phyloP scores from a whole-genome alignment of 768 basidiomycete genomes.

The Leccinum subgranulosum region DNA sequence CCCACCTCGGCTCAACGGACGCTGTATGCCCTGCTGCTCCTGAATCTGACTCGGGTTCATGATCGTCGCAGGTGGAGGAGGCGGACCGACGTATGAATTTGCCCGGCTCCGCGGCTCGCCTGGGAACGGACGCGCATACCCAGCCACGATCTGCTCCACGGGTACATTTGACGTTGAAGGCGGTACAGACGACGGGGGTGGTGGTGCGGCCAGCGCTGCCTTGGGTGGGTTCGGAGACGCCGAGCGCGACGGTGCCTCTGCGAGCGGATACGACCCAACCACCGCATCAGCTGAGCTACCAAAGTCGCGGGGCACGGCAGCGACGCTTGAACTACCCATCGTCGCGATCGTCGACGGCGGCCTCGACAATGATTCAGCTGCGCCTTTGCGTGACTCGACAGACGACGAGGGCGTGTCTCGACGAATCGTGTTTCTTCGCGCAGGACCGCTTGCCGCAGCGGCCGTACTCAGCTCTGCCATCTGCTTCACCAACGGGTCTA shows the following conservation, averaged over 20 bases:
- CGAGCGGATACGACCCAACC: slow-evolving; percentile 71
- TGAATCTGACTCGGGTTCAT: slow-evolving; percentile 20
- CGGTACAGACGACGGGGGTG: slow-evolving; percentile 48
- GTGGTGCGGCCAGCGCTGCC: slow-evolving; percentile 76
- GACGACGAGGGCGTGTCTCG: slow-evolving; percentile 22
- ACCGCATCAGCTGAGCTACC: slow-evolving; percentile 72
- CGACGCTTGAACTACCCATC: not conserved
- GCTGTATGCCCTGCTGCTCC: slow-evolving; percentile 37
- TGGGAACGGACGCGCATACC: slow-evolving; percentile 84
- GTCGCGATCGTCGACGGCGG: slow-evolving; percentile 25
- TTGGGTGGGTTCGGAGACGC: slow-evolving; percentile 70
- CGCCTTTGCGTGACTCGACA: slow-evolving; percentile 24
- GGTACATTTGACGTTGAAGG: slow-evolving; percentile 46
- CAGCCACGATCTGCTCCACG: slow-evolving; percentile 68
- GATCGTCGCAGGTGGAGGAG: slow-evolving; percentile 18
- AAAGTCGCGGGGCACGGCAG: slow-evolving; percentile 50
- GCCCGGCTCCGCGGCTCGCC: slow-evolving; percentile 69
- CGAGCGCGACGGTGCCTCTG: slow-evolving; percentile 54
- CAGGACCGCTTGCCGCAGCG: slow-evolving; percentile 17
- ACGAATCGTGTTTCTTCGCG: slow-evolving; percentile 24
- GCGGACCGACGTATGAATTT: slow-evolving; percentile 41
- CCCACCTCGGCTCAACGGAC: slow-evolving; percentile 60
- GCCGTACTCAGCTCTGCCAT: slow-evolving; percentile 51
- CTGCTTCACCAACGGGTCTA: slow-evolving; percentile 65
- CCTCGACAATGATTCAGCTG: slow-evolving; percentile 22